Conservation (phyloP, 768 basidiomycete species). For the Fistulinella prunicolor region DNA sequence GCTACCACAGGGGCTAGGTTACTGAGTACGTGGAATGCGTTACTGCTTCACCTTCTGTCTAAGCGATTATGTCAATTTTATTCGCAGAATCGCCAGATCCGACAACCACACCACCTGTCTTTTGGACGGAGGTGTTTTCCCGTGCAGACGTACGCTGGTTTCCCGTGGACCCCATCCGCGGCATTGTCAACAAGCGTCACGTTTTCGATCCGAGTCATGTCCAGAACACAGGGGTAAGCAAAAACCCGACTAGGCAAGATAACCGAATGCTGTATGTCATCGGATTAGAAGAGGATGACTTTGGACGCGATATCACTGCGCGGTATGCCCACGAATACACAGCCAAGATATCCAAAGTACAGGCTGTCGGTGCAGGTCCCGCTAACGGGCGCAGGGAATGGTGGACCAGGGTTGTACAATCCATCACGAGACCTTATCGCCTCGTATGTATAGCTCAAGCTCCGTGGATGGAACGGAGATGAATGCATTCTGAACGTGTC, state of each 20-base stretch:
- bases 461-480: conserved; percentile 20
- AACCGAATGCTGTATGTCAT: conserved; percentile 93
- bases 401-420: conserved; percentile 73
- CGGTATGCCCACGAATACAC: conserved; percentile 83
- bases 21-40: conserved; percentile 16
- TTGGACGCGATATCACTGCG: conserved; percentile 86
- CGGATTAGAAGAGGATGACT: conserved; percentile 93
- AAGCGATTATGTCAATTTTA: conserved; percentile 23
- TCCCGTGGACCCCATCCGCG: conserved; percentile 85
- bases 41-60: conserved; percentile 13
- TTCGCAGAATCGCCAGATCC: conserved; percentile 43
- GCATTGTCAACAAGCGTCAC: conserved; percentile 74
- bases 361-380: conserved; percentile 51
- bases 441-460: conserved; percentile 51
- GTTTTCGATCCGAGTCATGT: conserved; percentile 68
- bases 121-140: conserved; percentile 98
- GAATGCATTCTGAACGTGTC: conserved; percentile 9
- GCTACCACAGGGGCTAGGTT: conserved; percentile 13
- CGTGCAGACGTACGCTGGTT: conserved; percentile 90
- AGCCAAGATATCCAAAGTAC: conserved; percentile 77
- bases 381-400: conserved; percentile 69
- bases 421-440: conserved; percentile 72
- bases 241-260: conserved; percentile 38
- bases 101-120: conserved; percentile 70
- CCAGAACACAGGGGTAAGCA: conserved; percentile 17